These are phyloP conservation scores for Cryphonectria carpinicola DNA, from an alignment of 2,329 filamentous ascomycete genomes.

Conservation along the genomic window DNA sequence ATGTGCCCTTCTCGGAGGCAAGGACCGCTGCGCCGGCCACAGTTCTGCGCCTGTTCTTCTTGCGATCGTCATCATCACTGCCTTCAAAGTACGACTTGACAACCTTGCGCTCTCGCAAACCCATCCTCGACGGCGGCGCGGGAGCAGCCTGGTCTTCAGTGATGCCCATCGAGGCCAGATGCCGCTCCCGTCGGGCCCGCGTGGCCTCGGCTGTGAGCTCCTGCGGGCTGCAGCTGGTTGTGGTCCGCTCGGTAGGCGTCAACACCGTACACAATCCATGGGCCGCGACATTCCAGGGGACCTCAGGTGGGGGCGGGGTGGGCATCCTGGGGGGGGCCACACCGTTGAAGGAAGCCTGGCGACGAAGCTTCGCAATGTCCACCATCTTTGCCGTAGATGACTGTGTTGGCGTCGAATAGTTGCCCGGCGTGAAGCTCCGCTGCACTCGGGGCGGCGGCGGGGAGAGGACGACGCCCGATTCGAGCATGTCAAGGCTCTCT, in stretches of 20 bases:
- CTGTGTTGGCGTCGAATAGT: slow-evolving; percentile 85
- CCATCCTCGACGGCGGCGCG: slow-evolving; percentile 62
- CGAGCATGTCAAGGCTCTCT: slow-evolving; percentile 69
- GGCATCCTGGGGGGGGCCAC: slow-evolving; percentile 50
- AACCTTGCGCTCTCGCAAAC: slow-evolving; percentile 72
- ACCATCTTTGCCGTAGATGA: slow-evolving; percentile 83
- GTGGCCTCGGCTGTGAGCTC: slow-evolving; percentile 75
- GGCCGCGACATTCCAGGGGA: slow-evolving; percentile 84
- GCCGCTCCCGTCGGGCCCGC: slow-evolving; percentile 65
- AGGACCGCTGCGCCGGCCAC: slow-evolving; percentile 57
- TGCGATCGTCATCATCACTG: slow-evolving; percentile 47
- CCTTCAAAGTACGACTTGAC: slow-evolving; percentile 58
- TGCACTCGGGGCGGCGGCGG: slow-evolving; percentile 56
- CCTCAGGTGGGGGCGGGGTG: slow-evolving; percentile 75
- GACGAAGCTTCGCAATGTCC: slow-evolving; percentile 66
- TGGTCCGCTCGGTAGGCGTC: slow-evolving; percentile 76
- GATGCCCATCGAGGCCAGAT: slow-evolving; percentile 51
- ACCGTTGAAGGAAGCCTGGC: slow-evolving; percentile 61
- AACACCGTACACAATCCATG: slow-evolving; percentile 82
- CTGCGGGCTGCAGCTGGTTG: slow-evolving; percentile 74
- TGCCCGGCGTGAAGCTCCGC: slow-evolving; percentile 63
- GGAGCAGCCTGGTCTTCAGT: slow-evolving; percentile 35
- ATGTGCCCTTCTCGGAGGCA: slow-evolving; percentile 46
- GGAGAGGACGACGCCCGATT: slow-evolving; percentile 59
- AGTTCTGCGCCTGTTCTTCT: slow-evolving; percentile 62